These are phyloP conservation scores for Raffaelea ambrosiae DNA, from an alignment of 2,329 filamentous ascomycete genomes.

Conservation along the genomic window DNA sequence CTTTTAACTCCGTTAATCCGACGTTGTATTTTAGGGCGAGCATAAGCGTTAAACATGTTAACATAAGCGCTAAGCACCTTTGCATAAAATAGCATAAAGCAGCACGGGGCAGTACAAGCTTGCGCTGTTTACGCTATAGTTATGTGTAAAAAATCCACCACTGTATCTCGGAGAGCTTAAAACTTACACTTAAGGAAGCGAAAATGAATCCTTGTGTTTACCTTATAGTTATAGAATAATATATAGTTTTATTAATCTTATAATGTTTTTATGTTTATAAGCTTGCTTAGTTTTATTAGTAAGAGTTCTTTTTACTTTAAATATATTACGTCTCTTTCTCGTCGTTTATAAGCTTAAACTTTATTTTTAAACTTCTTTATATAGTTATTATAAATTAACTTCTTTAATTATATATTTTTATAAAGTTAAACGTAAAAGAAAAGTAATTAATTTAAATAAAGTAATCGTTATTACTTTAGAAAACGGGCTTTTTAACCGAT, in stretches of 20 bases:
- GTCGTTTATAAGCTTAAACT: background rate
- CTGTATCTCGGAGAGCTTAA: background rate
- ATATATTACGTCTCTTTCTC: background rate
- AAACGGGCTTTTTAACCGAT: conserved; percentile 3
- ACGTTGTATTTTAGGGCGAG: background rate
- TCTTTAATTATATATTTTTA: background rate
- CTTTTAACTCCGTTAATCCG: background rate
- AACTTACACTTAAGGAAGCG: background rate
- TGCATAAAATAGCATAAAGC: background rate
- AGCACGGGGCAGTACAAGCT: background rate
- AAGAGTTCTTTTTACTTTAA: background rate
- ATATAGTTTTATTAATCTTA: background rate
- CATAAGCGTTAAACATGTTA: background rate
- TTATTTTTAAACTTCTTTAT: background rate
- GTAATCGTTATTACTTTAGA: conserved; percentile 1
- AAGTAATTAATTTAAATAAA: conserved; percentile 1
- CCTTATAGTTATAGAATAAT: too few species aligned
- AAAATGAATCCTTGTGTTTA: background rate
- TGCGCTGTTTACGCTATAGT: background rate
- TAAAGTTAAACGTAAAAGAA: background rate
- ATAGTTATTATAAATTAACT: background rate
- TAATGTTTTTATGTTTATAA: background rate
- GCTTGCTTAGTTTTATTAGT: background rate
- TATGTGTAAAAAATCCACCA: background rate
- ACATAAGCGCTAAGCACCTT: background rate